Percentiles rank a stretch among this genome's conserved stretches.
phyloP scores from a whole-genome alignment of 129 eudicot genomes.

The Flaveria brownii region DNA sequence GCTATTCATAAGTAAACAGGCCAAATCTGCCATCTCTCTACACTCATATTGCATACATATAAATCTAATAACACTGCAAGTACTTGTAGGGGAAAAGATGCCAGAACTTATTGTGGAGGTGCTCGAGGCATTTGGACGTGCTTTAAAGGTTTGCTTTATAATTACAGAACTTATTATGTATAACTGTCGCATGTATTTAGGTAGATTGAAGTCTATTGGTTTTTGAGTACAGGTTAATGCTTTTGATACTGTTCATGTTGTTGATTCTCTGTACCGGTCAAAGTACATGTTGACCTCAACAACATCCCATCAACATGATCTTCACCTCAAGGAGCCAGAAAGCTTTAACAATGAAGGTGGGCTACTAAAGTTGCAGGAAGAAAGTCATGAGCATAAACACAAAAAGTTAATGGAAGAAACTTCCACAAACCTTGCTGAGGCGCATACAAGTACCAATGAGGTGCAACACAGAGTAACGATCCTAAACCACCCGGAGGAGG shows the following conservation, averaged over 20 bases:
- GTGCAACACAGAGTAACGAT: slow-evolving; percentile 31
- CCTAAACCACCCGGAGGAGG: slow-evolving; percentile 36
- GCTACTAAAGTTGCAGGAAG: slow-evolving; percentile 27
- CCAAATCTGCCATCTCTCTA: not conserved
- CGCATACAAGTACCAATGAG: slow-evolving; percentile 21
- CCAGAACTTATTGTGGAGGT: slow-evolving; percentile 68
- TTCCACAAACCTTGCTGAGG: slow-evolving; percentile 6
- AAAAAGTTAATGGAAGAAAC: slow-evolving; percentile 11
- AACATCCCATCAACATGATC: slow-evolving; percentile 38
- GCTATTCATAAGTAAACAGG: not conserved
- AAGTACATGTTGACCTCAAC: slow-evolving; percentile 74
- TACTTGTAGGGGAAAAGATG: slow-evolving; percentile 49
- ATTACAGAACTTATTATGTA: not conserved
- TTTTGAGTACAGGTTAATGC: slow-evolving; percentile 58
- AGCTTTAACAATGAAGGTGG: slow-evolving; percentile 22
- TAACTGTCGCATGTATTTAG: not conserved
- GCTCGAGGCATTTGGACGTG: slow-evolving; percentile 74
- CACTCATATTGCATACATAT: not conserved
- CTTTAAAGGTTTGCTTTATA: slow-evolving; percentile 55
- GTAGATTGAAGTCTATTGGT: slow-evolving; percentile 1
- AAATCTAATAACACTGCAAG: slow-evolving; percentile 9
- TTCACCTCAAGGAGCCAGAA: slow-evolving; percentile 25
- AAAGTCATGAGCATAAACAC: slow-evolving; percentile 27
- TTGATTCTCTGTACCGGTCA: slow-evolving; percentile 75
- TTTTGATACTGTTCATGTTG: slow-evolving; percentile 66